A percentile compares a stretch with the other conserved stretches of the same genome.
These are phyloP conservation scores for Syncephalastrum contaminatum DNA, from an alignment of 371 early-diverging fungal genomes.

Conservation along the genomic window DNA sequence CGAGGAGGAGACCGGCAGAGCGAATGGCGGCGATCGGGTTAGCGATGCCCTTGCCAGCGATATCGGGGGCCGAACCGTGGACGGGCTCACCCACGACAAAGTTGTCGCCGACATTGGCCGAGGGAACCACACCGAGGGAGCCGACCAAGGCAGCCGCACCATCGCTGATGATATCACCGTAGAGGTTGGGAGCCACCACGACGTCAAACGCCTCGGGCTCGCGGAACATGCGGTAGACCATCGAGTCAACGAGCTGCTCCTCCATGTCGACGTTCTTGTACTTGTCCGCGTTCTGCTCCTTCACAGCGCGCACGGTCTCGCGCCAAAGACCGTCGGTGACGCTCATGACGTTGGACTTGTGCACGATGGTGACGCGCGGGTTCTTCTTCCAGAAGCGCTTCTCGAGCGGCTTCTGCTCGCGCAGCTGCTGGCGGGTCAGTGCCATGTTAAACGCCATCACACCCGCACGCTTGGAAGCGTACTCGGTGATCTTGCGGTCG, in stretches of 20 bases:
- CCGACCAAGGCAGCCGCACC: constrained; percentile 96
- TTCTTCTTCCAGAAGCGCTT: constrained; percentile 66
- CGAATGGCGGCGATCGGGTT: constrained; percentile 94
- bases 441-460: constrained; percentile 89
- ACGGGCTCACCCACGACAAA: constrained; percentile 96
- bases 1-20: constrained; percentile 87
- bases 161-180: constrained; percentile 94
- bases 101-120: constrained; percentile 89
- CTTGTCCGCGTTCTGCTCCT: constrained; percentile 59
- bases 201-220: constrained; percentile 95
- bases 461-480: constrained; percentile 83
- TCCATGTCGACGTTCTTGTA: constrained; percentile 72
- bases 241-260: constrained; percentile 94
- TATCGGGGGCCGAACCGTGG: constrained; percentile 96
- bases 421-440: constrained; percentile 70
- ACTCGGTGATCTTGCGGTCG: constrained; percentile 85
- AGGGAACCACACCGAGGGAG: constrained; percentile 90
- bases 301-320: constrained; percentile 78
- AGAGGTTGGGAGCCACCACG: constrained; percentile 92
- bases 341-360: constrained; percentile 94
- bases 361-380: constrained; percentile 91
- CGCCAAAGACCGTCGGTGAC: constrained; percentile 94
- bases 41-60: constrained; percentile 92
- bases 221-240: constrained; percentile 96
- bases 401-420: constrained; percentile 56